Percentiles rank a stretch among this genome's conserved stretches.
Conservation (phyloP, 495 filamentous ascomycete species). For the Daldinia caldariorum region DNA sequence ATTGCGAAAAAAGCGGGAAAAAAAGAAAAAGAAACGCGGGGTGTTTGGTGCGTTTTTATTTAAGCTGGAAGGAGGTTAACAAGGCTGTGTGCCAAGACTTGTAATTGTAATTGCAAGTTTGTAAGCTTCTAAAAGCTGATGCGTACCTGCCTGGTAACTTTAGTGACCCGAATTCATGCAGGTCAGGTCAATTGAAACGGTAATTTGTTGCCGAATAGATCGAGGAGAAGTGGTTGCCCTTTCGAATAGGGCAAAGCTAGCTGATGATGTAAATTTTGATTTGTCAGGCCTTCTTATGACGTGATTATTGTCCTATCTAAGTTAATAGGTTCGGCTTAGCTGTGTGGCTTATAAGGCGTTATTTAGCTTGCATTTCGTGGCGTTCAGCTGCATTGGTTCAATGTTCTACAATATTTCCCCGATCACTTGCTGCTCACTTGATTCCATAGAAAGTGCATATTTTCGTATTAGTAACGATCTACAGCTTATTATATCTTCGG, state of each 20-base stretch:
- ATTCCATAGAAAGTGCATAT: constrained; percentile 27
- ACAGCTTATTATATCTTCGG: neutral
- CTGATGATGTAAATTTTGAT: constrained; percentile 41
- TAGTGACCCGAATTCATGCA: neutral
- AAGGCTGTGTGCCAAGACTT: constrained; percentile 31
- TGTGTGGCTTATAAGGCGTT: neutral
- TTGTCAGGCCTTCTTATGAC: constrained; percentile 30
- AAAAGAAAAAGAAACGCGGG: constrained; percentile 27
- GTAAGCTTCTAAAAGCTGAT: neutral
- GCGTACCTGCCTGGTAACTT: neutral
- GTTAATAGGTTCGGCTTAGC: too few relatives aligned
- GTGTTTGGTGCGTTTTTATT: constrained; percentile 43
- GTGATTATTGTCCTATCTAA: neutral
- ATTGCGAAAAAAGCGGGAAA: constrained; percentile 15
- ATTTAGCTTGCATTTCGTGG: neutral
- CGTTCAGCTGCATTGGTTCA: neutral
- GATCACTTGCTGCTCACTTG: constrained; percentile 2
- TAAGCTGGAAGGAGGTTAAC: constrained; percentile 19
- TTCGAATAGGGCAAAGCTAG: neutral
- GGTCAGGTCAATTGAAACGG: neutral
- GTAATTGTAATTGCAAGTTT: constrained; percentile 5
- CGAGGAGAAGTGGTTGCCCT: neutral
- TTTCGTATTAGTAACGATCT: constrained; percentile 5
- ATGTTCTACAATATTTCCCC: constrained; percentile 15
- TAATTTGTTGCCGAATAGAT: constrained; percentile 2